These are phyloP conservation scores for Fragilariopsis cylindrus DNA, from an alignment of 108 stramenopile genomes.

Conservation along the genomic window DNA sequence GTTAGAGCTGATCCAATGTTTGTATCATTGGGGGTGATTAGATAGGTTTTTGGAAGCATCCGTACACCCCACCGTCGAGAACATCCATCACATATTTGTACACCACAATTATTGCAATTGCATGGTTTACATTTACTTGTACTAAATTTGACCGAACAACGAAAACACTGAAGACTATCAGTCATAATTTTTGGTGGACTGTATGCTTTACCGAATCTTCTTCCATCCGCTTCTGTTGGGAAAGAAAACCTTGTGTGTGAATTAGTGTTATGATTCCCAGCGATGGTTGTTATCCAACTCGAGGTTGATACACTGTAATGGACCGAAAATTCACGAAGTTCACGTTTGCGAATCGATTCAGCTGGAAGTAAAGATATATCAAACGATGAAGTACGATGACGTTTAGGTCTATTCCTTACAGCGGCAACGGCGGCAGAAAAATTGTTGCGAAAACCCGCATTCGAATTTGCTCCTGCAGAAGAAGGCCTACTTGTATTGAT, in stretches of 20 bases:
- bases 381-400: slow-evolving; percentile 21
- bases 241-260: slow-evolving; percentile 29
- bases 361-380: slow-evolving; percentile 25
- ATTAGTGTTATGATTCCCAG: neutral
- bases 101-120: slow-evolving; percentile 72
- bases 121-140: neutral
- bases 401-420: neutral
- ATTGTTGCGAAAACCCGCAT: neutral
- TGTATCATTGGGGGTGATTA: slow-evolving; percentile 18
- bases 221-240: slow-evolving; percentile 43
- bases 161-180: slow-evolving; percentile 12
- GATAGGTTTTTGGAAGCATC: slow-evolving; percentile 76
- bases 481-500: neutral
- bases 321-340: slow-evolving; percentile 38
- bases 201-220: slow-evolving; percentile 46
- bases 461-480: neutral
- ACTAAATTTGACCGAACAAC: slow-evolving; percentile 24
- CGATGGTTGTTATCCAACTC: slow-evolving; percentile 40
- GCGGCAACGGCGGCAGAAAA: neutral
- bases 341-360: slow-evolving; percentile 24
- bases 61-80: slow-evolving; percentile 50
- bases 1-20: slow-evolving; percentile 8
- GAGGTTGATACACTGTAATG: slow-evolving; percentile 37
- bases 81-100: slow-evolving; percentile 60
- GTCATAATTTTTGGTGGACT: slow-evolving; percentile 50